These are phyloP conservation scores for Sporothrix phasma DNA, from an alignment of 2,329 filamentous ascomycete genomes.

Conservation along the genomic window DNA sequence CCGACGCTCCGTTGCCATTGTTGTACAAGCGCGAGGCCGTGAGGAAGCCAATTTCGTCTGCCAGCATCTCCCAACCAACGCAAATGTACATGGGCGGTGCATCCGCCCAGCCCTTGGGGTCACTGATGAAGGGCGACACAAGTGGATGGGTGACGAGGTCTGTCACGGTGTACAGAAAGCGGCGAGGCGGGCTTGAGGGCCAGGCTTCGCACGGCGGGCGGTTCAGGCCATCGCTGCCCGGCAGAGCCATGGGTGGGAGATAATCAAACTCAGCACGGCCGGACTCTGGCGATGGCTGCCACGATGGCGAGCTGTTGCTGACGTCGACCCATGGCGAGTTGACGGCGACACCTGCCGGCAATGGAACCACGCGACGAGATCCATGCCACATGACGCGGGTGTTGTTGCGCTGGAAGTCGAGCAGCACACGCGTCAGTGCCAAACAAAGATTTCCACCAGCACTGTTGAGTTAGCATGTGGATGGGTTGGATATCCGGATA, in stretches of 20 bases:
- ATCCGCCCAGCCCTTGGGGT: slow-evolving; percentile 43
- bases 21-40: slow-evolving; percentile 45
- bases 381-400: slow-evolving; percentile 51
- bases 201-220: slow-evolving; percentile 43
- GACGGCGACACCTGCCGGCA: slow-evolving; percentile 55
- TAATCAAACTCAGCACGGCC: slow-evolving; percentile 47
- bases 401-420: slow-evolving; percentile 46
- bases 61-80: slow-evolving; percentile 61
- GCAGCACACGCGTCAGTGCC: slow-evolving; percentile 56
- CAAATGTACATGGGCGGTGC: slow-evolving; percentile 58
- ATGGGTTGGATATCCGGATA: not conserved
- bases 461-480: slow-evolving; percentile 27
- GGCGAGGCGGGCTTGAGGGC: slow-evolving; percentile 46
- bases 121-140: slow-evolving; percentile 49
- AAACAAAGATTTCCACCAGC: slow-evolving; percentile 65
- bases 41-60: slow-evolving; percentile 55
- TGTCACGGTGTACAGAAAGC: slow-evolving; percentile 45
- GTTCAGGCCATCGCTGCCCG: slow-evolving; percentile 24
- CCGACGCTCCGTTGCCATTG: slow-evolving; percentile 47
- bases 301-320: slow-evolving; percentile 50
- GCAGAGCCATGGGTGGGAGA: slow-evolving; percentile 36
- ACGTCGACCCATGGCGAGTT: slow-evolving; percentile 66
- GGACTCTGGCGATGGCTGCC: slow-evolving; percentile 32
- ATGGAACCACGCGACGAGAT: slow-evolving; percentile 43
- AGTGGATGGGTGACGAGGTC: slow-evolving; percentile 54